phyloP scores from a whole-genome alignment of 352 stramenopile species.

The Phytophthora chlamydospora region DNA sequence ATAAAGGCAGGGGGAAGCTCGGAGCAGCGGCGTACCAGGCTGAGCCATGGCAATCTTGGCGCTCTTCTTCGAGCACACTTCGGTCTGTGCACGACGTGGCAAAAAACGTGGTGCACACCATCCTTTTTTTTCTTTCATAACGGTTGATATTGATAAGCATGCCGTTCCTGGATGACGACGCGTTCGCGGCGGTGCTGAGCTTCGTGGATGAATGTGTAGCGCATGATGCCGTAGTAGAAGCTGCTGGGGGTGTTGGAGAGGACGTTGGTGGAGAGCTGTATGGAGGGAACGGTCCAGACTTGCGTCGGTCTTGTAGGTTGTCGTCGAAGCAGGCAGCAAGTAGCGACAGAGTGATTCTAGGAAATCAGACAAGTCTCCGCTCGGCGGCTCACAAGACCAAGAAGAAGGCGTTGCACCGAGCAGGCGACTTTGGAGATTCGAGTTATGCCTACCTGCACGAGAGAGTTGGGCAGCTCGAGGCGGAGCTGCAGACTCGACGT shows the following conservation, averaged over 20 bases:
- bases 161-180: constrained; percentile 33
- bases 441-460: constrained; percentile 45
- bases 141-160: too few species aligned
- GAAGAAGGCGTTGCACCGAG: constrained; percentile 21
- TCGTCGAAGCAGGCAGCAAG: background rate
- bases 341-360: background rate
- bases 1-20: constrained; percentile 2
- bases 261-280: background rate
- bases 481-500: constrained; percentile 27
- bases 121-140: too few species aligned
- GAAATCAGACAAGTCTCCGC: background rate
- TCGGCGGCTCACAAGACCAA: constrained; percentile 6
- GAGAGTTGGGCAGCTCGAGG: constrained; percentile 44
- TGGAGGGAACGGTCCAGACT: background rate
- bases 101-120: constrained; percentile 21
- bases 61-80: constrained; percentile 1
- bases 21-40: constrained; percentile 20
- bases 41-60: constrained; percentile 38
- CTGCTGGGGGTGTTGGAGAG: background rate
- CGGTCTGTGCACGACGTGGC: constrained; percentile 11
- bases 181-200: constrained; percentile 36
- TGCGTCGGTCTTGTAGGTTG: constrained; percentile 16
- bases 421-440: constrained; percentile 29
- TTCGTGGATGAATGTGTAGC: constrained; percentile 33
- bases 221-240: background rate